Conservation (phyloP, 129 eudicot genomes). For the Glebionis coronaria region DNA sequence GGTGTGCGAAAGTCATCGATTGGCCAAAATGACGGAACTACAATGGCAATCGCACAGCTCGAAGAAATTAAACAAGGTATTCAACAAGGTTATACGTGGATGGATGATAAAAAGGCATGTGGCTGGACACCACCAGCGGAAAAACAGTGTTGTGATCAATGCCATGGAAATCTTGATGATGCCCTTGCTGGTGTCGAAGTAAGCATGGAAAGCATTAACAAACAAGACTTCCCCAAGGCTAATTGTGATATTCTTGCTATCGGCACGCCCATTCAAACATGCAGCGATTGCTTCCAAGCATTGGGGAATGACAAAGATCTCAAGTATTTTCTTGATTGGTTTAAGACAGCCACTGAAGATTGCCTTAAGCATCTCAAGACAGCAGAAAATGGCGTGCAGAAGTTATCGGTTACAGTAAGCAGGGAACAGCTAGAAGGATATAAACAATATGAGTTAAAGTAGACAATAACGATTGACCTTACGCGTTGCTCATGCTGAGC, state of each 20-base stretch:
- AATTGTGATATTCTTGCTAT: slow-evolving; percentile 18
- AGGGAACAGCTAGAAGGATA: no score
- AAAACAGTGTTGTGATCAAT: slow-evolving; percentile 22
- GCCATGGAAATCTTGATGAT: slow-evolving; percentile 19
- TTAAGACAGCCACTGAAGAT: not conserved
- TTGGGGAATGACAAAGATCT: slow-evolving; percentile 16
- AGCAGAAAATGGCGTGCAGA: slow-evolving; percentile 12
- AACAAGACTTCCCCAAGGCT: no score
- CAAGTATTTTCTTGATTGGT: slow-evolving; percentile 1
- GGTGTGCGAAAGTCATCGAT: slow-evolving; percentile 2
- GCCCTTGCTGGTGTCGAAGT: slow-evolving; percentile 19
- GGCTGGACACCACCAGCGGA: not conserved
- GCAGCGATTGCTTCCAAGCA: slow-evolving; percentile 19
- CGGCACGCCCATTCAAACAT: slow-evolving; percentile 20
- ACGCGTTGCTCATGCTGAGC: no score
- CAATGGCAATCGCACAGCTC: no score
- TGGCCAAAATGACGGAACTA: no score
- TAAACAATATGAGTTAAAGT: no score
- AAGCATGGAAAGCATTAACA: slow-evolving; percentile 8
- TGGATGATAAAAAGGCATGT: no score
- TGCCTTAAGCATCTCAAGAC: slow-evolving; percentile 1
- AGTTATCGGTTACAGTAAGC: not conserved
- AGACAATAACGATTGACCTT: no score
- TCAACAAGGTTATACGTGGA: no score
- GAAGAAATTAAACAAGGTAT: no score